Evolutionary conservation across 2,329 filamentous ascomycete genomes (phyloP).

Genomic region (Neonectria sp.): DNA sequence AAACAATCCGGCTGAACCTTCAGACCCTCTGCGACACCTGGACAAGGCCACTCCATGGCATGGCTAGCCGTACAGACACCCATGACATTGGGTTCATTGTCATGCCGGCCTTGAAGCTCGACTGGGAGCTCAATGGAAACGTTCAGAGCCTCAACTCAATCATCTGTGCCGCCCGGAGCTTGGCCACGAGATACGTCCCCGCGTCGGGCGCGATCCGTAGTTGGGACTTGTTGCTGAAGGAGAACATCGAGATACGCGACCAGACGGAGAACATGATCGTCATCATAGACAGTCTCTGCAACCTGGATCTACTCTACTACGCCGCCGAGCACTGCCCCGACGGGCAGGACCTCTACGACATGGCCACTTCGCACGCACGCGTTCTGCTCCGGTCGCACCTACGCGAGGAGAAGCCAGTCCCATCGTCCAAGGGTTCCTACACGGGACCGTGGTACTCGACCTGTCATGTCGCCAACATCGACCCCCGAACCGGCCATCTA

Average conservation of each 20-base stretch:
- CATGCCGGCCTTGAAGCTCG: slow-evolving; percentile 61
- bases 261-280: slow-evolving; percentile 53
- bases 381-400: slow-evolving; percentile 58
- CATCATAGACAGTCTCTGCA: slow-evolving; percentile 61
- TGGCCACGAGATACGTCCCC: slow-evolving; percentile 60
- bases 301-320: slow-evolving; percentile 57
- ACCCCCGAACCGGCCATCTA: slow-evolving; percentile 55
- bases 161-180: slow-evolving; percentile 59
- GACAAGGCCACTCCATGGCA: slow-evolving; percentile 44
- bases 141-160: slow-evolving; percentile 57
- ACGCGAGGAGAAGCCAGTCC: slow-evolving; percentile 46
- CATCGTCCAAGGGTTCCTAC: slow-evolving; percentile 31
- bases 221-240: slow-evolving; percentile 59
- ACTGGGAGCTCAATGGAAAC: slow-evolving; percentile 63
- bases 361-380: slow-evolving; percentile 57
- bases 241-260: slow-evolving; percentile 46
- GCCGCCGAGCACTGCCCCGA: slow-evolving; percentile 53
- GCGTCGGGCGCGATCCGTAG: slow-evolving; percentile 62
- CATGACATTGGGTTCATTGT: slow-evolving; percentile 71
- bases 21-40: slow-evolving; percentile 27
- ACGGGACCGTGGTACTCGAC: slow-evolving; percentile 48
- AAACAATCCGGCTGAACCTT: slow-evolving; percentile 11
- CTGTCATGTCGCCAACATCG: slow-evolving; percentile 63
- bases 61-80: slow-evolving; percentile 62
- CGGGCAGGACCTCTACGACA: slow-evolving; percentile 45